Evolutionary conservation across 2,329 filamentous ascomycete genomes (phyloP), one percentile per base, ranked within the genome.

Genomic region (Aureobasidium sp.): DNA sequence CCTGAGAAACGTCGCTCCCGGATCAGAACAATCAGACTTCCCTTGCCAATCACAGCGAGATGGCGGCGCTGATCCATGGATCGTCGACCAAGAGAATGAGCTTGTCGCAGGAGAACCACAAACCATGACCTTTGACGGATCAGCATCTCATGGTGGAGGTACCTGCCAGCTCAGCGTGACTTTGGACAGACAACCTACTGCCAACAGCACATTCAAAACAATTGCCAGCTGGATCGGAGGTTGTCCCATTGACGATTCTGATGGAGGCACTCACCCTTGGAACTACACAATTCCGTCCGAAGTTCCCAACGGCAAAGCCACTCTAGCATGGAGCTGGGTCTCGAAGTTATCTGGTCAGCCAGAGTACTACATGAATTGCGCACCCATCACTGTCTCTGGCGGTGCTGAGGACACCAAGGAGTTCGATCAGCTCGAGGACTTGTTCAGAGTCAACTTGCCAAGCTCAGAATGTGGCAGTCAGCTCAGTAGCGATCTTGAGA

Each of bases 361-460:
- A 0, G 94, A 97, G 73, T 91, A 96, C 82, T 97, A 97, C 82
- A 96, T 96, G 91, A 95, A 96, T 82, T 99, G 93, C 69, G 90
- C 89, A 0, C 85, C 90, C 0, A 75, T 96, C 55, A 82, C 80
- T 0, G 80, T 97, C 27, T 84, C 83, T 0, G 77, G 74, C 5
- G 76, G 77, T 26, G 74, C 77, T 1, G 72, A 74, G 53, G 82
- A 84, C 46, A 69, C 84, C 60, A 74, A 78, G 1, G 83, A 83
- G 66, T 82, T 87, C 65, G 72, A 84, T 39, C 73, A 76, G 0
- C 86, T 95, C 13, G 90, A 90, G 0, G 78, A 86, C 63, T 87
- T 95, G 84, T 87, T 92, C 62, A 81, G 87, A 0, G 87, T 88
- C 68, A 95, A 94, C 75, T 77, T 91, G 64, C 73, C 70, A 51